Evolutionary conservation across 305 asterid genomes (phyloP).

Genomic region (Fraxinus baroniana): DNA sequence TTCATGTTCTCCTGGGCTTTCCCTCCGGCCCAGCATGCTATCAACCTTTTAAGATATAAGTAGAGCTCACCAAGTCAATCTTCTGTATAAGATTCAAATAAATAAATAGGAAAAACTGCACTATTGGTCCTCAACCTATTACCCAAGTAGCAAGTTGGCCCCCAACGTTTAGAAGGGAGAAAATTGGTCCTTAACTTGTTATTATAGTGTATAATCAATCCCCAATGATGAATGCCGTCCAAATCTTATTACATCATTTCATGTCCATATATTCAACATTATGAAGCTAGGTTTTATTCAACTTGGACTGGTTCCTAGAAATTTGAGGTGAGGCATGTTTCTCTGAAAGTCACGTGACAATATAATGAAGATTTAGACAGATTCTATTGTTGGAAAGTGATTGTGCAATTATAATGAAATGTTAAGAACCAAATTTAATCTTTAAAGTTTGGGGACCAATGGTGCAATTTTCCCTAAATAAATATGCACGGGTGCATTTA

Average conservation of each 20-base stretch:
- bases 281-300: neutral
- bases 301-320: neutral
- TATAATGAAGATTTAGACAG: neutral
- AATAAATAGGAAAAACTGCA: neutral
- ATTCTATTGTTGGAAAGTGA: neutral
- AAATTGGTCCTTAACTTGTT: neutral
- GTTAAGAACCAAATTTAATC: neutral
- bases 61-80: neutral
- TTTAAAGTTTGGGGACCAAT: neutral
- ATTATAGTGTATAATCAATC: neutral
- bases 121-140: slow-evolving; percentile 1
- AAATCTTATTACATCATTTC: neutral
- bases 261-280: neutral
- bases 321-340: neutral
- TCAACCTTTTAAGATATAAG: slow-evolving; percentile 41
- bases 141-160: neutral
- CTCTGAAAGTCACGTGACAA: neutral
- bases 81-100: neutral
- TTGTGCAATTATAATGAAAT: neutral
- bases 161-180: neutral
- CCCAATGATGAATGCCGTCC: neutral
- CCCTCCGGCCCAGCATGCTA: slow-evolving; percentile 70
- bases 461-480: neutral
- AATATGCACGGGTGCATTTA: neutral
- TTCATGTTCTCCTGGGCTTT: slow-evolving; percentile 69